Evolutionary conservation across 192 early-diverging fungal species (phyloP), one percentile per base, ranked within the genome.

Genomic region (Rhizophagus sp.): DNA sequence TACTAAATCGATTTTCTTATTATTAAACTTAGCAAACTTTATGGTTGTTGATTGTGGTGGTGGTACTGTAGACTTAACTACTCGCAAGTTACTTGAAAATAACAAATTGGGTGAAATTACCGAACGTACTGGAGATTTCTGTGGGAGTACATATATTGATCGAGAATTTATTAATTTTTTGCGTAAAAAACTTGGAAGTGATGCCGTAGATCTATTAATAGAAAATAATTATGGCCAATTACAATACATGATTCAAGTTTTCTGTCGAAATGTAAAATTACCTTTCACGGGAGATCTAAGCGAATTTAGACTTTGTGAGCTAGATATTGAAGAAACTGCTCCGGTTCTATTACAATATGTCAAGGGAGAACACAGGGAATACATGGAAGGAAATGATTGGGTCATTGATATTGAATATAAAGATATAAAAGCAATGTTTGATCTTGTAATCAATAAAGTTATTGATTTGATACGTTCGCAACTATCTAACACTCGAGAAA

Each of bases 1-100:
- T 6, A 57, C 22, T 57, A 22, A 57, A 57, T 22, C 19, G 5
- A 22, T 22, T 22, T 57, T 57, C 6, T 6, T 22, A 52, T 57
- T 22, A 57, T 57, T 22, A n/a, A 6, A 22, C 22, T 22, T 7
- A 57, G 52, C 15, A 22, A 57, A 19, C 22, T 85, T 89, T 62
- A 84, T 89, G 83, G 84, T 87, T 24, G 79, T 81, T 34, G 85
- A 87, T 83, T 82, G 83, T 39, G 86, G 82, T 22, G 86, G 85
- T 69, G 88, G 81, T 64, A 87, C 83, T 13, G 81, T 89, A 5
- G 83, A 86, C 81, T 64, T 88, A 44, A 86, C 84, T 68, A 83
- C 83, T 10, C 10, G 10, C 3, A 52, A 2, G 27, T 73, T 73
- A 15, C 4, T 73, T 4, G 4, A 7, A 5, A 1, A 12, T 6